Percentiles rank a stretch among this genome's conserved stretches.
phyloP scores from a whole-genome alignment of 2,329 filamentous ascomycete species.

The Metarhizium anisopliae region DNA sequence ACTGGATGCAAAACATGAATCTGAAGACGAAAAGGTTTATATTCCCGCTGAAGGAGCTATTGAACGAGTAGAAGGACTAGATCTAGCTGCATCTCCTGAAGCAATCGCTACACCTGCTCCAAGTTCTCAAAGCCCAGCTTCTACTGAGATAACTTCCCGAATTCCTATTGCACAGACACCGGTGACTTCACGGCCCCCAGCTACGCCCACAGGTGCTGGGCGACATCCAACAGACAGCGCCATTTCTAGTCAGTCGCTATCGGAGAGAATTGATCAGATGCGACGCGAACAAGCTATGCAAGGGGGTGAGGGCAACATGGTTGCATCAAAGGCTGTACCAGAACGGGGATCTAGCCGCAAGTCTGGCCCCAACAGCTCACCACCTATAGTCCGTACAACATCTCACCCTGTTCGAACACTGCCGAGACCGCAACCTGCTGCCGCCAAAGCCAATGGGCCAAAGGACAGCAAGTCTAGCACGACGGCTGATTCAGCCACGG shows the following conservation, averaged over 20 bases:
- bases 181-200: constrained; percentile 10
- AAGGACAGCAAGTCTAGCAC: constrained; percentile 25
- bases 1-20: constrained; percentile 8
- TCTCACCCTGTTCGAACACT: constrained; percentile 41
- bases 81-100: constrained; percentile 33
- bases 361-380: constrained; percentile 35
- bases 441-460: constrained; percentile 30
- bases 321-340: constrained; percentile 15
- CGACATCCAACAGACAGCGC: constrained; percentile 12
- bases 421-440: constrained; percentile 35
- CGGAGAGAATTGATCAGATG: constrained; percentile 41
- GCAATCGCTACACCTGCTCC: constrained; percentile 12
- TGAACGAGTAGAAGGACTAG: constrained; percentile 40
- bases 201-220: constrained; percentile 12
- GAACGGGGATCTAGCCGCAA: constrained; percentile 35
- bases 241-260: constrained; percentile 20
- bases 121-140: constrained; percentile 2
- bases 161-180: not conserved
- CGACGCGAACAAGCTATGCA: constrained; percentile 36
- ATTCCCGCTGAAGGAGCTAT: constrained; percentile 26
- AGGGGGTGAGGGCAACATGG: constrained; percentile 15
- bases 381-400: constrained; percentile 44
- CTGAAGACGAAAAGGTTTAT: constrained; percentile 22
- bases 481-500: constrained; percentile 11
- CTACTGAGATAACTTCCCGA: not conserved